Evolutionary conservation across 1,284 basidiomycete species (phyloP), one percentile per base, ranked within the genome.

Genomic region (Puccinia triticina): DNA sequence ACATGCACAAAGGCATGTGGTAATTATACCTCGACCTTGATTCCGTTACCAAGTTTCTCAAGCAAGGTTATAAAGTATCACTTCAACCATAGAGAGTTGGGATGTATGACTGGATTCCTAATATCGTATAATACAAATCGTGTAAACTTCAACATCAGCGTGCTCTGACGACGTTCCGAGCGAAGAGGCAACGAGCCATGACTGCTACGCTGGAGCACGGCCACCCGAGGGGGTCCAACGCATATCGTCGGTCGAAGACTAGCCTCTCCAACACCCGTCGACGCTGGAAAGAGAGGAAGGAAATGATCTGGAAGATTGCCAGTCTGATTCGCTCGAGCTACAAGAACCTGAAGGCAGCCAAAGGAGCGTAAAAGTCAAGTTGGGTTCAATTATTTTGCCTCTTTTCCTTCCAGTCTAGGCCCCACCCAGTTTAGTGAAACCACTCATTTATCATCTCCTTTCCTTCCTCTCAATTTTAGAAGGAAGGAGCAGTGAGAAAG

Each of bases 231-330:
- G 23, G 21, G 32, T 50, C 37, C 40, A 34, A 71, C 67, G 16
- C 40, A 21, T 46, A 37, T 7, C 40, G 14, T 50, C 67, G 46
- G 23, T 7, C n/a, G 46, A 71, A 71, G n/a, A 32, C 8, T 12
- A 34, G 59, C n/a, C 26, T 71, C 8, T 71, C 67, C 8, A 50
- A 26, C 23, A 71, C 67, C 46, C 46, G 37, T 12, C 21, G 40
- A 50, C 37, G 46, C 26, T 71, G 67, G 67, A 71, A 46, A 14
- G 67, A 71, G 40, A 71, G 16, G 67, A 71, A 46, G 40, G 40
- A 71, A 18, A 71, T 46, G 7, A 14, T 71, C 2, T 46, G 40
- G 40, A 71, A 46, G 40, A 50, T 71, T 32, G 34, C 40, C 11
- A 32, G 67, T 32, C 29, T 71, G 67, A 11, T 71, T 29, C 67